Base-by-base conservation (phyloP, 1,139 yeast genomes). In the Suhomyces yuchorum region DNA sequence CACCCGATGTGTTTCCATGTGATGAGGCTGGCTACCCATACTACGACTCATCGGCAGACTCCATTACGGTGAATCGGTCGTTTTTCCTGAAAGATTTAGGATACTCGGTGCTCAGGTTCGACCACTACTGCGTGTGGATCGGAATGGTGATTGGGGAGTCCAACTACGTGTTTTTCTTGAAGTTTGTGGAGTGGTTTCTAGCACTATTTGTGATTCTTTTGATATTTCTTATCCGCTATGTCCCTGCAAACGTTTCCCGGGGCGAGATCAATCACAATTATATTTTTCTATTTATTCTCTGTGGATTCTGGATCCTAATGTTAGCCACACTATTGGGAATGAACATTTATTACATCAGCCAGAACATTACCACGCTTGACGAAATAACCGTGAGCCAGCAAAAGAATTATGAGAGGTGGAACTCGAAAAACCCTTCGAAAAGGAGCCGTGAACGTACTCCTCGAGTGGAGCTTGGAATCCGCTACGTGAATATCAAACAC, bases 91-190 rank as follows among this genome's bases (percentile, higher is more conserved):
- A 73, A 18, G 68, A 73, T 40, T 44, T 63, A 47, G 68, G 69
- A 0, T 57, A 61, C 35, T 82, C 86, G 55, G 77, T 84, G 0
- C 77, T 82, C 1, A 70, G 77, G 49, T 80, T 81, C 59, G 93
- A 86, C 59, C 93, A 86, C 60, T 81, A 72, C 56, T 86, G 93
- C 60, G 55, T 79, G 2, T 84, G 85, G 82, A 62, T 85, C 3
- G 90, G 90, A 0, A 60, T 71, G 0, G 76, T 77, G 2, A 73
- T 86, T 23, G 91, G 89, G 0, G 72, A 75, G 48, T 57, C 62
- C 37, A 86, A 86, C 61, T 82, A 81, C 57, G 51, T 71, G 33
- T 63, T 67, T 17, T 86, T 85, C 53, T 47, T 81, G n/a, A 78
- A 77, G 51, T 82, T 76, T 55, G 58, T 75, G 37, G 42, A 69